Evolutionary conservation across 108 stramenopile genomes (phyloP), one percentile per base, ranked within the genome.

Genomic region (Poteriospumella lacustris): DNA sequence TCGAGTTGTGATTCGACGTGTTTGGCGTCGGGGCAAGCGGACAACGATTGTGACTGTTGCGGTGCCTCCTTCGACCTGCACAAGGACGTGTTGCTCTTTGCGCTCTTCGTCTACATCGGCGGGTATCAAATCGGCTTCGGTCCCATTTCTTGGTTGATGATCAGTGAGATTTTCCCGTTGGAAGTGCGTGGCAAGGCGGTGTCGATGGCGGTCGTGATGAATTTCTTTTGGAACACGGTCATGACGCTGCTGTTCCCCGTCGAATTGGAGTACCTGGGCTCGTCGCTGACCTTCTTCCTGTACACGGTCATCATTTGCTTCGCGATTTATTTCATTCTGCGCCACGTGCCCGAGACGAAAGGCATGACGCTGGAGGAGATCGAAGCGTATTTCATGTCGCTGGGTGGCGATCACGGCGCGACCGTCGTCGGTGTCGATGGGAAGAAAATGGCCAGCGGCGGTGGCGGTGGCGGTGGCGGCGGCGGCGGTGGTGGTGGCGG

Each of bases 41-140:
- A 19, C 24, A 19, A 68, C 24, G 64, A 68, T 68, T 68, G 64
- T 39, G 19, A 12, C 36, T 68, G 64, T 68, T 68, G 64, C 36
- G 84, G 78, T 1, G 42, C 59, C 33, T 59, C 67, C 2, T 29
- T 80, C 19, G 64, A 84, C 75, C 1, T 36, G 0, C 82, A 82
- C 58, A 82, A 82, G 73, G 47, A 19, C 2, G 36, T 34, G 43
- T 77, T 85, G 1, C 39, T 85, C 24, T 39, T 24, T 36, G 76
- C 78, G 2, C 76, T 85, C 72, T 84, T 85, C 76, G 5, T 82
- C 5, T 85, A 82, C 52, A 84, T 85, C 34, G 85, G 80, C 12
- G 85, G 85, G 0, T 85, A 85, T 44, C 85, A 85, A 80, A 59
- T 85, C 2, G 85, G 82, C 38, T 85, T 85, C 42, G 85, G 85